phyloP scores from a whole-genome alignment of 768 basidiomycete species.

The Cystofilobasidium ferigula region DNA sequence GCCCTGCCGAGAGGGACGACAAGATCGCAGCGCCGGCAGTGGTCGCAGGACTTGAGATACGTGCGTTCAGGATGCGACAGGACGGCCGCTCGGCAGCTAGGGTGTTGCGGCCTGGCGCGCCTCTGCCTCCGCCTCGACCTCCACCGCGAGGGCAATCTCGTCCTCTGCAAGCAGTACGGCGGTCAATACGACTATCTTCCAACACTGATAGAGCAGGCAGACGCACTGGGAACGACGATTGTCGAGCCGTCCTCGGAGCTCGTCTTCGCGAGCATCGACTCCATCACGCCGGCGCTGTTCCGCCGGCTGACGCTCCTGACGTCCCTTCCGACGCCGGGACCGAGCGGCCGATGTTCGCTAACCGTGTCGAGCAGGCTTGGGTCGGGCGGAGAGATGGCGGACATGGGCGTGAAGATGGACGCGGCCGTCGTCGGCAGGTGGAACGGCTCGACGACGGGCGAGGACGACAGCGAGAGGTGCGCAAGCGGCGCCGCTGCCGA shows the following conservation, averaged over 20 bases:
- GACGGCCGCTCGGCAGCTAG: no score
- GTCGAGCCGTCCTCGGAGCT: constrained; percentile 5
- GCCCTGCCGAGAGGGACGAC: no score
- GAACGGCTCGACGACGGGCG: constrained; percentile 22
- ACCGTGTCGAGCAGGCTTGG: constrained; percentile 33
- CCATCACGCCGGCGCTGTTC: neutral
- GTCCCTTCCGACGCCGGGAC: constrained; percentile 36
- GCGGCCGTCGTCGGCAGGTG: constrained; percentile 22
- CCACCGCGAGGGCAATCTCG: constrained; percentile 17
- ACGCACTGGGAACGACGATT: constrained; percentile 11
- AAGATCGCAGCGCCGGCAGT: no score
- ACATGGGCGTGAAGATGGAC: constrained; percentile 23
- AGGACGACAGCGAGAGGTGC: constrained; percentile 17
- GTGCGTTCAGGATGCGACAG: neutral
- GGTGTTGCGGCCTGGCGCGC: neutral
- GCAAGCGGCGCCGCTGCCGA: constrained; percentile 19
- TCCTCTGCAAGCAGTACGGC: neutral
- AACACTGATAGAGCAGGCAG: neutral
- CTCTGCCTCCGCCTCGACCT: neutral
- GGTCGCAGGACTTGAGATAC: no score
- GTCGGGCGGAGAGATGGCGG: constrained; percentile 36
- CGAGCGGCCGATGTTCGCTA: constrained; percentile 31
- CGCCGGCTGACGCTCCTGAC: constrained; percentile 23
- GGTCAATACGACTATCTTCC: no score
- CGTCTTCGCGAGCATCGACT: constrained; percentile 5